These are phyloP conservation scores for Boletus huronensis DNA, from an alignment of 768 basidiomycete genomes.

Conservation along the genomic window DNA sequence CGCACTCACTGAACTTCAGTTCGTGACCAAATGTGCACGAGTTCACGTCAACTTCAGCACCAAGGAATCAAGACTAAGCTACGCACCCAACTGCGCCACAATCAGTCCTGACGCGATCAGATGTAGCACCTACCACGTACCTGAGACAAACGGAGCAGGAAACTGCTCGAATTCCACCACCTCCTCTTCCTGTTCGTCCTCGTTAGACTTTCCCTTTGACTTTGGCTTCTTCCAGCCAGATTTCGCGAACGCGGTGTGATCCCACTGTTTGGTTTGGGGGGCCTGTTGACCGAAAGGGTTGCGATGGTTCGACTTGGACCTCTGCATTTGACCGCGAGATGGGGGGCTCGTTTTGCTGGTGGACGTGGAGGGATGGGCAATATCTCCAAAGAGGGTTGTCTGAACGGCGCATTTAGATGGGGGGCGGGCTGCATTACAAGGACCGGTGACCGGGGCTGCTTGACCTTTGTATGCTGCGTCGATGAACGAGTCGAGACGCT, in stretches of 20 bases:
- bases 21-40: neutral
- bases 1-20: conserved; percentile 30
- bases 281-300: conserved; percentile 52
- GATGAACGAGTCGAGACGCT: conserved; percentile 51
- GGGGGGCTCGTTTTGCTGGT: conserved; percentile 25
- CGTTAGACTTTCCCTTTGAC: conserved; percentile 51
- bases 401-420: conserved; percentile 46
- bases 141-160: conserved; percentile 70
- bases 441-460: conserved; percentile 40
- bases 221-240: conserved; percentile 61
- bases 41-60: conserved; percentile 3
- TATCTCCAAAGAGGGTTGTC: conserved; percentile 65
- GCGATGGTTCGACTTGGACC: conserved; percentile 40
- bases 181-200: conserved; percentile 58
- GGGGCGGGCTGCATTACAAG: conserved; percentile 26
- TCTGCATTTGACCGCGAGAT: conserved; percentile 37
- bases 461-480: conserved; percentile 44
- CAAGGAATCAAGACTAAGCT: neutral
- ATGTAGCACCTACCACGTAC: conserved; percentile 40
- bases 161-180: conserved; percentile 75
- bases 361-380: conserved; percentile 37
- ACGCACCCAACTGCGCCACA: conserved; percentile 52
- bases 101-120: conserved; percentile 9
- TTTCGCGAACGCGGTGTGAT: conserved; percentile 84
- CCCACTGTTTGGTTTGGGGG: conserved; percentile 82